phyloP scores from a whole-genome alignment of 2,329 filamentous ascomycete genomes.

The Fusarium protoensiforme region DNA sequence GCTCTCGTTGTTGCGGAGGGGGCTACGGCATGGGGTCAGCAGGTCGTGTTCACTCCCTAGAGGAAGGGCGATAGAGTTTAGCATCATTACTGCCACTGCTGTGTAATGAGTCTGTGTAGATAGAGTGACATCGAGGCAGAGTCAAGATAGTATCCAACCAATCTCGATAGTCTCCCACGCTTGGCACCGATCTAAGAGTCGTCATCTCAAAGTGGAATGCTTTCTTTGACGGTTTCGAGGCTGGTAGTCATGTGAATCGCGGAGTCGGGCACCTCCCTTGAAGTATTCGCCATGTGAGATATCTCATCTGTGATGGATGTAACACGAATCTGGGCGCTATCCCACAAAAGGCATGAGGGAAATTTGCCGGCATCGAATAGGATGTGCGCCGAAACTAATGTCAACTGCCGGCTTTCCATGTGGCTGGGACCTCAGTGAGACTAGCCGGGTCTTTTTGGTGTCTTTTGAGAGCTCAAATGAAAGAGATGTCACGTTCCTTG shows the following conservation, averaged over 20 bases:
- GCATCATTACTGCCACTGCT: not conserved
- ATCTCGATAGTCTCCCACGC: not conserved
- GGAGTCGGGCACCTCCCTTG: not conserved
- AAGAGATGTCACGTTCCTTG: not conserved
- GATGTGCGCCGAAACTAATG: not conserved
- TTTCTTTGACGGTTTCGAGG: not conserved
- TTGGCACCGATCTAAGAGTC: not conserved
- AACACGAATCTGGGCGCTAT: not conserved
- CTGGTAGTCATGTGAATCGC: not conserved
- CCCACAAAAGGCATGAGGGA: not conserved
- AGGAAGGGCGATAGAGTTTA: not conserved
- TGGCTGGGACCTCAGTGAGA: not conserved
- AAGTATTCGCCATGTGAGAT: not conserved
- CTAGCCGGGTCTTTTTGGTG: not conserved
- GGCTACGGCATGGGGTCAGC: slow-evolving; percentile 25
- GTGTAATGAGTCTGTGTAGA: not conserved
- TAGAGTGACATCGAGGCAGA: not conserved
- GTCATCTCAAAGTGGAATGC: not conserved
- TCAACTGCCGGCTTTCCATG: not conserved
- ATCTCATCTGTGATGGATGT: not conserved
- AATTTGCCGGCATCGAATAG: not conserved
- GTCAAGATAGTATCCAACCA: not conserved
- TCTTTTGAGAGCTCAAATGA: not conserved
- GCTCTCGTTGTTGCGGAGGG: slow-evolving; percentile 10
- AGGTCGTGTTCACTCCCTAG: slow-evolving; percentile 16